These are phyloP conservation scores for Lyophyllum shimeji DNA, from an alignment of 768 basidiomycete species.

Conservation along the genomic window DNA sequence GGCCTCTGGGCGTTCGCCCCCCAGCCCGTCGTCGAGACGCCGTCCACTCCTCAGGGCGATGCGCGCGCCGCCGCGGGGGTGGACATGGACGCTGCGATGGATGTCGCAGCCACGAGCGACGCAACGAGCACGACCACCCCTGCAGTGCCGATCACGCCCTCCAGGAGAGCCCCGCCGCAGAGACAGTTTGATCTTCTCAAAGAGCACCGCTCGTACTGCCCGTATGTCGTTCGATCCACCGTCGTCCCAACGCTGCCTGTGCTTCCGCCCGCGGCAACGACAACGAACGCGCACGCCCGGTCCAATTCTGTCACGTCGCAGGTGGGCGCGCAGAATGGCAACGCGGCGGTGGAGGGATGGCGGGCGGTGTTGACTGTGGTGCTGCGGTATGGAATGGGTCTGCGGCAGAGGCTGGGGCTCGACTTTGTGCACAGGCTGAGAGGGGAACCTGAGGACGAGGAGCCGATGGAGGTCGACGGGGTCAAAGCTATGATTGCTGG, in stretches of 20 bases:
- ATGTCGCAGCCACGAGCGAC: conserved; percentile 1
- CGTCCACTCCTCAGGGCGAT: neutral
- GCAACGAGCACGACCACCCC: conserved; percentile 12
- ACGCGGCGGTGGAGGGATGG: conserved; percentile 67
- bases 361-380: conserved; percentile 72
- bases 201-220: conserved; percentile 85
- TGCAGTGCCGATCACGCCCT: conserved; percentile 21
- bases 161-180: conserved; percentile 31
- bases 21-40: conserved; percentile 9
- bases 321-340: conserved; percentile 25
- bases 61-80: no score
- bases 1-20: conserved; percentile 73
- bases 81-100: neutral
- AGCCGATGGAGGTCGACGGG: conserved; percentile 41
- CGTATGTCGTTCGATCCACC: conserved; percentile 76
- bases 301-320: conserved; percentile 32
- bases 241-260: conserved; percentile 55
- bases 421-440: conserved; percentile 17
- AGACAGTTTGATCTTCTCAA: conserved; percentile 72
- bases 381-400: conserved; percentile 62
- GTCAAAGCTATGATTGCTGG: conserved; percentile 77
- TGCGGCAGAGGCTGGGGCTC: conserved; percentile 44
- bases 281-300: conserved; percentile 13
- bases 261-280: conserved; percentile 19
- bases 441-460: conserved; percentile 14